Evolutionary conservation across 805 yeast genomes (phyloP).

Genomic region (Candida rishiriensis): DNA sequence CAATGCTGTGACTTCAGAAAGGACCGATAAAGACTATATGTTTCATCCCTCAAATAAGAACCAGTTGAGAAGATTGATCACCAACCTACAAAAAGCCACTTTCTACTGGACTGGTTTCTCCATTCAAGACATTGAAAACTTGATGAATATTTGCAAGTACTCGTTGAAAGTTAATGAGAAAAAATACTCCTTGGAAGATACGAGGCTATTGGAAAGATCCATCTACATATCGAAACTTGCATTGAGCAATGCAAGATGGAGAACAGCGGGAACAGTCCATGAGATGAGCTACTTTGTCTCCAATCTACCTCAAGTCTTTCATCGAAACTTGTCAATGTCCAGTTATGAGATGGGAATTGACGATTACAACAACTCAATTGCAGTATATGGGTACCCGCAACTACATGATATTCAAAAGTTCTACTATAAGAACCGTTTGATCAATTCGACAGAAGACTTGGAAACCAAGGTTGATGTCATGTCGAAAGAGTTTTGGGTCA

Average conservation of each 20-base stretch:
- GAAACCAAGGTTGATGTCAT: slow-evolving; percentile 29
- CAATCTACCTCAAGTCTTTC: slow-evolving; percentile 40
- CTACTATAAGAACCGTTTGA: slow-evolving; percentile 48
- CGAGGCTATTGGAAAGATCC: slow-evolving; percentile 38
- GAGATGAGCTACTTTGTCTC: slow-evolving; percentile 58
- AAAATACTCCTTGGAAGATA: slow-evolving; percentile 35
- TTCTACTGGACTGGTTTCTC: slow-evolving; percentile 76
- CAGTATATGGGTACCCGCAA: slow-evolving; percentile 60
- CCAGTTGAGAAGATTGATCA: slow-evolving; percentile 52
- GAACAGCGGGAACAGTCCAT: slow-evolving; percentile 51
- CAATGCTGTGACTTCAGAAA: slow-evolving; percentile 69
- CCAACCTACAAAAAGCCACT: slow-evolving; percentile 61
- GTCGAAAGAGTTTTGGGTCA: slow-evolving; percentile 46
- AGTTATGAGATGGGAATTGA: slow-evolving; percentile 30
- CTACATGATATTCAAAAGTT: slow-evolving; percentile 46
- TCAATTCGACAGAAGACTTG: slow-evolving; percentile 28
- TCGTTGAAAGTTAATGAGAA: slow-evolving; percentile 35
- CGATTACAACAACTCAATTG: slow-evolving; percentile 47
- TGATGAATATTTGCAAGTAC: slow-evolving; percentile 44
- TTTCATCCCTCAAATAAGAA: slow-evolving; percentile 55
- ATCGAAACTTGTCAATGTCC: slow-evolving; percentile 42
- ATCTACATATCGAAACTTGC: slow-evolving; percentile 45
- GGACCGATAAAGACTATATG: slow-evolving; percentile 66
- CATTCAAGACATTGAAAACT: slow-evolving; percentile 48
- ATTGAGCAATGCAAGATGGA: slow-evolving; percentile 50